Percentiles rank a stretch among this genome's conserved stretches.
phyloP scores from a whole-genome alignment of 495 filamentous ascomycete species.

The Talaromyces stipitatus region DNA sequence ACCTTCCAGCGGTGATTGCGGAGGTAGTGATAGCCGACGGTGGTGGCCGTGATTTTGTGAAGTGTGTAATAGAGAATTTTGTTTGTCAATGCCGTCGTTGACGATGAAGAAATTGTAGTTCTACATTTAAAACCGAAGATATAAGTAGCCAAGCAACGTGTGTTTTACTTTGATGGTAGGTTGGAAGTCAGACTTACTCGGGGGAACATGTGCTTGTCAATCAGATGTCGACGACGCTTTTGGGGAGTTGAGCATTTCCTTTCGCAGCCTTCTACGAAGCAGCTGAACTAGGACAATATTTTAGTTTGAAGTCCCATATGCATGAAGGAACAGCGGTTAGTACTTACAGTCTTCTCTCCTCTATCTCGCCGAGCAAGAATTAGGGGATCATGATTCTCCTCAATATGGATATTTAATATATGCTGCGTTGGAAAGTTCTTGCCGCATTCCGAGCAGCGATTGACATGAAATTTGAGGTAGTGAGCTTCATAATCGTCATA shows the following conservation, averaged over 20 bases:
- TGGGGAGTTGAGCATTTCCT: constrained; percentile 73
- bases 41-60: constrained; percentile 35
- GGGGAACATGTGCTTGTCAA: constrained; percentile 93
- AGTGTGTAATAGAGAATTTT: constrained; percentile 63
- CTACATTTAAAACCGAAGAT: constrained; percentile 17
- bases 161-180: not conserved
- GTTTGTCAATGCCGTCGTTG: constrained; percentile 79
- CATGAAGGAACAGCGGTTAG: not conserved
- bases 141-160: not conserved
- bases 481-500: constrained; percentile 85
- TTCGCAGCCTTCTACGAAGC: constrained; percentile 86
- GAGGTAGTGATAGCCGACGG: constrained; percentile 12
- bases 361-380: constrained; percentile 58
- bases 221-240: constrained; percentile 78
- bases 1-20: constrained; percentile 26
- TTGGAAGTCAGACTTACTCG: constrained; percentile 37
- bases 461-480: constrained; percentile 71
- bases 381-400: constrained; percentile 85
- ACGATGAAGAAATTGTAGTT: constrained; percentile 88
- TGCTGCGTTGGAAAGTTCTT: constrained; percentile 69
- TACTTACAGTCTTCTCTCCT: constrained; percentile 82
- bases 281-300: constrained; percentile 57
- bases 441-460: constrained; percentile 74
- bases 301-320: not conserved
- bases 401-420: constrained; percentile 77